Base-by-base conservation (phyloP, 2,329 filamentous ascomycete species). In the Colletotrichum sp. region DNA sequence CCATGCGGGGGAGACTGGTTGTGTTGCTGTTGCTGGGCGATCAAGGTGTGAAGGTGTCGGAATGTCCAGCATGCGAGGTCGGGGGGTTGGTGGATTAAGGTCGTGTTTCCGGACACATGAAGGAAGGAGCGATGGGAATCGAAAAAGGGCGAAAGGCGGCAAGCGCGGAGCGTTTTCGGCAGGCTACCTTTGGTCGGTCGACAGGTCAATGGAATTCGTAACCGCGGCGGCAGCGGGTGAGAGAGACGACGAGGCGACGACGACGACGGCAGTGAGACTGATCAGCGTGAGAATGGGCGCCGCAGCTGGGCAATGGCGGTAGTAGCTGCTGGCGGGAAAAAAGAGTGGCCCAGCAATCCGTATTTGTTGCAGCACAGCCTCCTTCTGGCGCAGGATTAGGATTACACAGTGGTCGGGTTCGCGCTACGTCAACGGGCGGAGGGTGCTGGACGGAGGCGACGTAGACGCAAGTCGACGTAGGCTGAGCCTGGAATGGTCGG, bases 1-100 rank as follows among this genome's bases (percentile, higher is more conserved):
- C 89, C 92, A 93, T 93, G 85, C 87, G 87, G 86, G 85, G 83
- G 48, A 83, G 84, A 83, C 83, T 82, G 84, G 84, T 72, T 72
- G 73, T 76, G 78, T 79, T 80, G 52, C 71, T 73, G 38, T n/a
- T 48, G 64, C 43, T 52, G n/a, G 74, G 70, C 73, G 74, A 78
- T 79, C 77, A 78, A 75, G 68, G 65, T 77, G 76, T 80, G 75
- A 78, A 79, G 79, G 77, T 78, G 78, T 78, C 78, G 78, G 62
- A 68, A 67, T 71, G 76, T 77, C 76, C 82, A 81, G 81, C 82
- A 84, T 83, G 78, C 79, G 82, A 80, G 78, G 58, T 69, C 32
- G 73, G 48, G 28, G 26, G 30, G 21, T 30, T 64, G 14, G 62
- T 65, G 59, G 43, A 36, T 76, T 56, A 76, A 48, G 59, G 43